A percentile compares a stretch with the other conserved stretches of the same genome.
Conservation (phyloP, 2,329 filamentous ascomycete genomes). For the Alternaria postmessia region DNA sequence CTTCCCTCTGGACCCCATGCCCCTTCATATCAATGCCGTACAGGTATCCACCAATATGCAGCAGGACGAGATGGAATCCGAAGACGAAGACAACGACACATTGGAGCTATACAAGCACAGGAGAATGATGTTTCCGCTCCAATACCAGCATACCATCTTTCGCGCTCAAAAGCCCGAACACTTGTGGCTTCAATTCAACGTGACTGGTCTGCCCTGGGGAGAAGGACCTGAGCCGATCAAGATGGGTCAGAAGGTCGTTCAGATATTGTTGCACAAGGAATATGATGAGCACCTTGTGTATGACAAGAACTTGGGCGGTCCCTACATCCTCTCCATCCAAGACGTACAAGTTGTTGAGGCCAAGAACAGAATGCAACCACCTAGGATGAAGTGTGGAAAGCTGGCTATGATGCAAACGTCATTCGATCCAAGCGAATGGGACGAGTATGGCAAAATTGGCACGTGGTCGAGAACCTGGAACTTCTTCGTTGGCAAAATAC, state of each 20-base stretch:
- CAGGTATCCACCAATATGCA: conserved; percentile 32
- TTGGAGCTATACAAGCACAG: conserved; percentile 19
- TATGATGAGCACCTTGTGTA: neutral
- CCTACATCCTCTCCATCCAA: conserved; percentile 26
- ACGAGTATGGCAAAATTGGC: conserved; percentile 39
- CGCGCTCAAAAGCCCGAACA: conserved; percentile 20
- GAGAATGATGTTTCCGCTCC: conserved; percentile 29
- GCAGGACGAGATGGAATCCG: conserved; percentile 18
- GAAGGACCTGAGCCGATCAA: conserved; percentile 8
- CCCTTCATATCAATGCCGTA: conserved; percentile 30
- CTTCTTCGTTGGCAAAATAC: conserved; percentile 20
- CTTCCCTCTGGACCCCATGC: conserved; percentile 33
- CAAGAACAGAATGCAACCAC: conserved; percentile 27
- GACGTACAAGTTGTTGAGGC: conserved; percentile 34
- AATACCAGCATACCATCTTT: conserved; percentile 37
- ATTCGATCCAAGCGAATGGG: conserved; percentile 42
- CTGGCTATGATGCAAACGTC: conserved; percentile 32
- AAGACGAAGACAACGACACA: conserved; percentile 11
- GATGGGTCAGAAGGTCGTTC: conserved; percentile 36
- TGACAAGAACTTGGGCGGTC: neutral
- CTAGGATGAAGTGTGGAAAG: conserved; percentile 41
- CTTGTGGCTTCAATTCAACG: conserved; percentile 40
- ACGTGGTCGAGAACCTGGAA: conserved; percentile 29
- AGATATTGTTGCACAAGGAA: conserved; percentile 31
- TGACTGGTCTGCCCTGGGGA: conserved; percentile 25